Evolutionary conservation across 164 flowering plant genomes (phyloP), one percentile per base, ranked within the genome.

Genomic region (Sedum album): DNA sequence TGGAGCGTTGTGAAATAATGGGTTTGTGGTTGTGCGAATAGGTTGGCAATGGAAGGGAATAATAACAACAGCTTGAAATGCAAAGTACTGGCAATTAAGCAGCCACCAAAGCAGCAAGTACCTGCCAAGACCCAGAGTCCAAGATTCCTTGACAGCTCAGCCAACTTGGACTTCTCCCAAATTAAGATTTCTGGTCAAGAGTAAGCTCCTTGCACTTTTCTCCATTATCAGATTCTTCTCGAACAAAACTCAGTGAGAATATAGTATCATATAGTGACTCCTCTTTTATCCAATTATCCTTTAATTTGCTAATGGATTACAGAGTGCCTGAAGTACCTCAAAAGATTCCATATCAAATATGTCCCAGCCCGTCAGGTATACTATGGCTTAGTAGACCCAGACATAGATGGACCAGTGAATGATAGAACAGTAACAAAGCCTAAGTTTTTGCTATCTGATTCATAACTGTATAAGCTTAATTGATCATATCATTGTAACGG

Each of bases 21-120:
- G 66, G 28, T 64, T 38, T 23, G 44, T 35, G 42, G 33, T 23
- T 33, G 23, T 33, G 44, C 11, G 25, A 18, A 68, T 80, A 93
- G 98, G 83, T 69, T 81, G 82, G 86, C 83, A 4, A 72, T 80
- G 85, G 68, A 73, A 71, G 79, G 80, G 53, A 69, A 60, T 73
- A 77, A 72, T 55, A 72, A 78, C 35, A 57, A 57, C 79, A 76
- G 35, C 63, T 81, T 87, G 57, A 88, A 86, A 68, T 93, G 98
- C 80, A 87, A 81, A 77, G 83, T 93, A 35, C 80, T 90, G 42
- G 96, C 92, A 18, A 81, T 93, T 63, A 90, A 83, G 81, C 86
- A 84, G 48, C 82, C 90, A 2, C 68, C 73, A 49, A 64, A 74
- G 30, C 39, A 71, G n/a, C 25, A 42, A 11, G 4, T 28, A 57